Base-by-base conservation (phyloP, 2,329 filamentous ascomycete genomes). In the Trichoderma gracile region DNA sequence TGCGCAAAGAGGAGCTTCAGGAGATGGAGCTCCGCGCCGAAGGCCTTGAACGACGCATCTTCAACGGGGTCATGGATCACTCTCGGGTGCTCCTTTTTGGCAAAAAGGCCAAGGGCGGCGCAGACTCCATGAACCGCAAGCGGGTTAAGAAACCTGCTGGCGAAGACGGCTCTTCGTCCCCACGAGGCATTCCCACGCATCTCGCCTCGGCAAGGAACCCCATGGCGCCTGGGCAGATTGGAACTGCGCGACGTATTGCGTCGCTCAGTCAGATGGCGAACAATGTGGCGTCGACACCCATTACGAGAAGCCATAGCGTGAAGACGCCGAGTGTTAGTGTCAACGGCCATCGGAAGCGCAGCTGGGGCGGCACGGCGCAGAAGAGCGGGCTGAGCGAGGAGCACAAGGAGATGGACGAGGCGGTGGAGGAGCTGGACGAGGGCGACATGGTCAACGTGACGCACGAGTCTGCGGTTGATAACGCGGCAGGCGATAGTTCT, bases 11-110 rank as follows among this genome's bases (percentile, higher is more conserved):
- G 70, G 95, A 98, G 78, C 86, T 99, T 65, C 87, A 92, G 52
- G 84, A 90, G 27, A 97, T 99, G 91, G 94, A 98, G 75, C 81
- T 85, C 12, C 90, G 94, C 67, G 95, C 94, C 3, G 93, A 97
- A 75, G 86, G 87, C 3, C 82, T 99, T 25, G 95, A 99, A 78
- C 90, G 93, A 59, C 89, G 95, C 27, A 97, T 99, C 69, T 80
- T 99, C 38, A 94, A 98, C 69, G 93, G 94, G 27, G 92, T 98
- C 67, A 96, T 99, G 79, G 93, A 98, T 71, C 94, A 98, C 75
- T 97, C 94, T 21, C 90, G 94, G 7, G 88, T 94, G 27, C 83
- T 97, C n/a, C 85, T 98, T 65, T 90, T 95, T 80, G 82, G 87
- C 69, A 89, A 91, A 78, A 79, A 84, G 3, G 79, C 76, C 69